Evolutionary conservation across 208 protist species (phyloP).

Genomic region (Leishmania turanica): DNA sequence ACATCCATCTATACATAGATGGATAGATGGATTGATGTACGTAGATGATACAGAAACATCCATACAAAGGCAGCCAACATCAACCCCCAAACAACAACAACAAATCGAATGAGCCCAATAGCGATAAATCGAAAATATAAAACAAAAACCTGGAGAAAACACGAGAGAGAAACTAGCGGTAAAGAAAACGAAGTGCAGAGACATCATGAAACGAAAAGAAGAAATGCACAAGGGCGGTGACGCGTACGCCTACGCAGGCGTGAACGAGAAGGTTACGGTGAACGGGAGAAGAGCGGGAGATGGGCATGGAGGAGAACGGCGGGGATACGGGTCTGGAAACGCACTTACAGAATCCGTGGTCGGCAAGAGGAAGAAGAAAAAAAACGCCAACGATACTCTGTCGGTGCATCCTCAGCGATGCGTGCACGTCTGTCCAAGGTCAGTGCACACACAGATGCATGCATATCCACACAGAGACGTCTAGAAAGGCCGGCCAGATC

Average conservation of each 20-base stretch:
- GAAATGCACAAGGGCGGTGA: not conserved
- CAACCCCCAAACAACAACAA: not conserved
- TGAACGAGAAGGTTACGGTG: not conserved
- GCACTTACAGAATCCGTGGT: not conserved
- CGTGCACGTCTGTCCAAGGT: not conserved
- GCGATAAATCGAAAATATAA: not conserved
- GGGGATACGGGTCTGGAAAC: not conserved
- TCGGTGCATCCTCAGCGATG: not conserved
- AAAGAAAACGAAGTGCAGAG: not conserved
- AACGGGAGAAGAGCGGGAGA: not conserved
- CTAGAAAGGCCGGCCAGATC: conserved; percentile 67
- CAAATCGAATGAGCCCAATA: not conserved
- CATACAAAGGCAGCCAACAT: no score
- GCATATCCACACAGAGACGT: conserved; percentile 1
- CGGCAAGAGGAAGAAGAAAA: not conserved
- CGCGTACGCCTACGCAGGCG: not conserved
- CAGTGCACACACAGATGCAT: conserved; percentile 5
- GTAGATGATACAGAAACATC: no score
- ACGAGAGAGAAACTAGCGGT: not conserved
- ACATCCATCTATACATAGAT: not conserved
- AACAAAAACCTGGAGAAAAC: not conserved
- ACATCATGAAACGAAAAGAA: not conserved
- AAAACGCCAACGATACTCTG: not conserved
- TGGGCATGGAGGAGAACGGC: not conserved
- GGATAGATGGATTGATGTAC: no score